Conservation (phyloP, 2,329 filamentous ascomycete species). For the Malbranchea zuffiana region DNA sequence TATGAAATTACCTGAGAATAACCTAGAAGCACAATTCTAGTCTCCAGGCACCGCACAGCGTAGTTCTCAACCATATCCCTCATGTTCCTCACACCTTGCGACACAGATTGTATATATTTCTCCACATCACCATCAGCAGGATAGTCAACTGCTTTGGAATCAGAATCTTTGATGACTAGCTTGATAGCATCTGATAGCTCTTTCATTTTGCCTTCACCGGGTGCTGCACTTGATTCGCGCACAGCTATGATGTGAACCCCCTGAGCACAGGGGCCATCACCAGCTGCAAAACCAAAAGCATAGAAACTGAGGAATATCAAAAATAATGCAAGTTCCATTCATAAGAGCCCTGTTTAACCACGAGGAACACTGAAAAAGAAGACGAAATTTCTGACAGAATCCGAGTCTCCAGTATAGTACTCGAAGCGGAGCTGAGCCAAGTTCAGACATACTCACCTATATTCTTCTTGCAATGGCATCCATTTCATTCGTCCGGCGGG, state of each 20-base stretch:
- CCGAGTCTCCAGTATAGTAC: no score
- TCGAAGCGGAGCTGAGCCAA: no score
- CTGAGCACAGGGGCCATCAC: no score
- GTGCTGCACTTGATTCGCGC: slow-evolving; percentile 2
- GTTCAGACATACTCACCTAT: no score
- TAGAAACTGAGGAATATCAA: no score
- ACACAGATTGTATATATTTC: slow-evolving; percentile 6
- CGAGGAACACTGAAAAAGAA: no score
- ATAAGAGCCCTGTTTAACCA: no score
- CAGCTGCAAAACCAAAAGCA: no score
- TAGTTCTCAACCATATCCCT: slow-evolving; percentile 2
- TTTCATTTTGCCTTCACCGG: slow-evolving; percentile 1
- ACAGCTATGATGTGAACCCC: not conserved
- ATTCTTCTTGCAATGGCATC: no score
- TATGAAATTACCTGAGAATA: slow-evolving; percentile 5
- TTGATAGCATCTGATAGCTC: not conserved
- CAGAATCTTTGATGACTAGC: not conserved
- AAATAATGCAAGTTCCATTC: no score
- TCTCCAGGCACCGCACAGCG: not conserved
- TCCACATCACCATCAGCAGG: slow-evolving; percentile 3
- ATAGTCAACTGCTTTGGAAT: slow-evolving; percentile 2
- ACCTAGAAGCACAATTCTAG: slow-evolving; percentile 6
- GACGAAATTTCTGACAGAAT: no score
- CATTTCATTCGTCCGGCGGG: no score
- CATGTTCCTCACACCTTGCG: not conserved